Evolutionary conservation across 352 stramenopile species (phyloP).

Genomic region (Phytopythium helicoides): DNA sequence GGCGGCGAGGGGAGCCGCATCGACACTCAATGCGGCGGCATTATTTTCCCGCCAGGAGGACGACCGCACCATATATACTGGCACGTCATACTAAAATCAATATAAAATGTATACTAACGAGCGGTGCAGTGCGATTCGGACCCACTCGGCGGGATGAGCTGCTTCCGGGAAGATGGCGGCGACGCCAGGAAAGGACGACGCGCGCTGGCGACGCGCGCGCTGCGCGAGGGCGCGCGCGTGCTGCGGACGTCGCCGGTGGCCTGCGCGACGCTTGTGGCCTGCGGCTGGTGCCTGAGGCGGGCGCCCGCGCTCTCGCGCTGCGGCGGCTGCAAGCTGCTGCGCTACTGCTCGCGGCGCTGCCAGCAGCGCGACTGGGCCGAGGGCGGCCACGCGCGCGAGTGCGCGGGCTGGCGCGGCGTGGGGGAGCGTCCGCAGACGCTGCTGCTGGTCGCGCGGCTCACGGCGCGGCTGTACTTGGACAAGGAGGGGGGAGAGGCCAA

Average conservation of each 20-base stretch:
- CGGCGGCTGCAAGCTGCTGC: constrained; percentile 49
- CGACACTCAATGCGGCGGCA: too few species aligned
- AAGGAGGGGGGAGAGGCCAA: constrained; percentile 4
- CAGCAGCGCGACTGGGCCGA: constrained; percentile 56
- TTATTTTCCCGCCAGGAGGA: too few species aligned
- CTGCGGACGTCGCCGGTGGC: constrained; percentile 28
- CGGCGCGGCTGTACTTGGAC: constrained; percentile 29
- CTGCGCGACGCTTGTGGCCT: constrained; percentile 32
- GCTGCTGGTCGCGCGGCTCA: constrained; percentile 49
- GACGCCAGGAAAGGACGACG: constrained; percentile 44
- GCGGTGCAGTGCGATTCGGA: too few species aligned
- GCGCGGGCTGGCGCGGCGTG: constrained; percentile 38
- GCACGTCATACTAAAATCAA: too few species aligned
- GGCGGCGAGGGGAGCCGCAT: too few species aligned
- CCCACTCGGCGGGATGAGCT: too few species aligned
- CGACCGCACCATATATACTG: too few species aligned
- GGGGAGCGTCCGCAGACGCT: constrained; percentile 37
- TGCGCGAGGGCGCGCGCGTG: constrained; percentile 30
- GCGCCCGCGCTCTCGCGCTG: constrained; percentile 25
- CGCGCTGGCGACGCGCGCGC: constrained; percentile 26
- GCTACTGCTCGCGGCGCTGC: constrained; percentile 68
- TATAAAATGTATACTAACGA: too few species aligned
- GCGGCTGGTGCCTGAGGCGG: constrained; percentile 48
- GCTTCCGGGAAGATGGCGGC: constrained; percentile 9
- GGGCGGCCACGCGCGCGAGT: constrained; percentile 46